Percentiles rank a stretch among this genome's conserved stretches.
Evolutionary conservation across 768 basidiomycete species (phyloP).

Genomic region (Boletus barrowsii): DNA sequence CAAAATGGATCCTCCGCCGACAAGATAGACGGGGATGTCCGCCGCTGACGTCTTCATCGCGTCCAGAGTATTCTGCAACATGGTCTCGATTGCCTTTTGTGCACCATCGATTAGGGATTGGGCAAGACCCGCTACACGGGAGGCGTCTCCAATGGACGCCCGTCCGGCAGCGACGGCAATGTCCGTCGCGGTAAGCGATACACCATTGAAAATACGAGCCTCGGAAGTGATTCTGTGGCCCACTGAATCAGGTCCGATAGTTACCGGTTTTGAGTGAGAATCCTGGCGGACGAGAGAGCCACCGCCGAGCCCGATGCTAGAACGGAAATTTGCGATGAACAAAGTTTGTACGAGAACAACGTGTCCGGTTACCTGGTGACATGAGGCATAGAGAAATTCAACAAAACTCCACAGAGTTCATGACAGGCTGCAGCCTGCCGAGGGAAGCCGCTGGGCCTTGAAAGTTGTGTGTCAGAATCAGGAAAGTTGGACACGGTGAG

Average conservation of each 20-base stretch:
- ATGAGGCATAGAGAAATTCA: conserved; percentile 62
- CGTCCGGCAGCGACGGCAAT: conserved; percentile 44
- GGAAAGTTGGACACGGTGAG: not conserved
- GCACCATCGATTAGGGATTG: conserved; percentile 33
- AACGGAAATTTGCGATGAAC: conserved; percentile 1
- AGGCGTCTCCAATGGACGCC: conserved; percentile 29
- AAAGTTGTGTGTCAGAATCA: conserved; percentile 11
- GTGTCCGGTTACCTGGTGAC: conserved; percentile 35
- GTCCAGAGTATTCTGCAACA: conserved; percentile 50
- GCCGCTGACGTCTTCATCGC: conserved; percentile 63
- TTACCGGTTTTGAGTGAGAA: conserved; percentile 36
- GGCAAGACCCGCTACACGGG: conserved; percentile 22
- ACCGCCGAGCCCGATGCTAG: conserved; percentile 61
- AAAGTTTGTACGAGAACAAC: not conserved
- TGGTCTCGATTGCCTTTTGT: conserved; percentile 38
- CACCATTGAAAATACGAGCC: conserved; percentile 54
- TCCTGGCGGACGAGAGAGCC: conserved; percentile 49
- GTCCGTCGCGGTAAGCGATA: conserved; percentile 59
- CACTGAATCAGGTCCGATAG: conserved; percentile 64
- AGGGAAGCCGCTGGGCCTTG: conserved; percentile 53
- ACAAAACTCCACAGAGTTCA: conserved; percentile 57
- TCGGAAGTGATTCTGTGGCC: conserved; percentile 52
- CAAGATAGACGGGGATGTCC: conserved; percentile 56
- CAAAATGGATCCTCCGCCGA: conserved; percentile 65
- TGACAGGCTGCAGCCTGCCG: conserved; percentile 61